Evolutionary conservation across 2,329 filamentous ascomycete species (phyloP).

Genomic region (Fragosphaeria purpurea): DNA sequence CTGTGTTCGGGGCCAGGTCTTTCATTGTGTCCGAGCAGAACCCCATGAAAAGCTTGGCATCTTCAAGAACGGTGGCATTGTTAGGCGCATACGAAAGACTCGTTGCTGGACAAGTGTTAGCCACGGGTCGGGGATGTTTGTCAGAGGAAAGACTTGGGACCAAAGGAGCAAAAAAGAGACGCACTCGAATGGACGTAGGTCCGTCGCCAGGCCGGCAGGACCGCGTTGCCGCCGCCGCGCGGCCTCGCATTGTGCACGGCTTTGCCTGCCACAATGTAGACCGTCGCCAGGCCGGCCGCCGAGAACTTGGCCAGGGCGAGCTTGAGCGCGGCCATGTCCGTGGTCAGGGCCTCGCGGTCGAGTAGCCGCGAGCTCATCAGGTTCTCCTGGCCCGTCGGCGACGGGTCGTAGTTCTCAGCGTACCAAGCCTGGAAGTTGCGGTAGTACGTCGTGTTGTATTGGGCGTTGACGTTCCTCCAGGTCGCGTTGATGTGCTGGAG

Average conservation of each 20-base stretch:
- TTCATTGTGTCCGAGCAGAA: constrained; percentile 13
- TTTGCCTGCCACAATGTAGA: constrained; percentile 14
- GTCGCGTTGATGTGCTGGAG: constrained; percentile 14
- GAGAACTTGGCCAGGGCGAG: constrained; percentile 12
- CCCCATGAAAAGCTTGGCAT: constrained; percentile 6
- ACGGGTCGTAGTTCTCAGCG: constrained; percentile 15
- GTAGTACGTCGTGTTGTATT: constrained; percentile 18
- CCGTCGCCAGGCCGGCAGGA: constrained; percentile 15
- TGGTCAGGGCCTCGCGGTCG: constrained; percentile 16
- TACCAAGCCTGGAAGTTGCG: constrained; percentile 22
- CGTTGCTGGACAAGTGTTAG: constrained; percentile 5
- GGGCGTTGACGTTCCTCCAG: constrained; percentile 19
- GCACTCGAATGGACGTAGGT: constrained; percentile 13
- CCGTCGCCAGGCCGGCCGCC: constrained; percentile 10
- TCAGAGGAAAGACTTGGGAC: too few relatives aligned
- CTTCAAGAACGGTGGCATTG: constrained; percentile 9
- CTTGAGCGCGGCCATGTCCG: constrained; percentile 8
- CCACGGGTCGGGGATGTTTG: background rate
- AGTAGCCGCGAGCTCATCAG: constrained; percentile 23
- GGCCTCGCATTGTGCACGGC: constrained; percentile 14
- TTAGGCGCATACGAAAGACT: constrained; percentile 10
- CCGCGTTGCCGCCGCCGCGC: constrained; percentile 13
- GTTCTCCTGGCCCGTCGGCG: constrained; percentile 10
- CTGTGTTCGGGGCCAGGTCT: constrained; percentile 18
- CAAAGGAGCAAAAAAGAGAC: background rate